Percentiles rank a stretch among this genome's conserved stretches.
phyloP scores from a whole-genome alignment of 148 eudicot genomes.

The Camellia japonica region DNA sequence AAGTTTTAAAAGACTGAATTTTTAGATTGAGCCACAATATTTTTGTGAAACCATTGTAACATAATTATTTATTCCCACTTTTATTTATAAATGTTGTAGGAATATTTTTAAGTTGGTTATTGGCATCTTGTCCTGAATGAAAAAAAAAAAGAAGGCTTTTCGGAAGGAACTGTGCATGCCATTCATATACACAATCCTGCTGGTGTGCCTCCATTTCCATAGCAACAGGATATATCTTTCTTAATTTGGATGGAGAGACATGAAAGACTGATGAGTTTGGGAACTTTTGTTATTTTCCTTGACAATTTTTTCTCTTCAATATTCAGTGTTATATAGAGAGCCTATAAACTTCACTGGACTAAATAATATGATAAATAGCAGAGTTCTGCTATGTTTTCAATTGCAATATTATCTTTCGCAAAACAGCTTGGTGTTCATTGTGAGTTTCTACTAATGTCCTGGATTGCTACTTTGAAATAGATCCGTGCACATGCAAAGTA shows the following conservation, averaged over 20 bases:
- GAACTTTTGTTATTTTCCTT: neutral
- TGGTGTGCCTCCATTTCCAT: neutral
- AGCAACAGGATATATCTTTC: neutral
- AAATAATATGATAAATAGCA: neutral
- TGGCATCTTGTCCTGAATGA: constrained; percentile 4
- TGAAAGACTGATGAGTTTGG: neutral
- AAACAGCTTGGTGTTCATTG: neutral
- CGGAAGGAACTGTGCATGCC: neutral
- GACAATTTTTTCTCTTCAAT: neutral
- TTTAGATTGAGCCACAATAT: neutral
- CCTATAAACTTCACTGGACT: constrained; percentile 2
- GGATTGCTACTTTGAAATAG: constrained; percentile 30
- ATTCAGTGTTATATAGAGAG: neutral
- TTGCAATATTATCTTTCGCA: neutral
- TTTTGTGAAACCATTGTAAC: neutral
- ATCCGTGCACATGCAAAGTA: constrained; percentile 94
- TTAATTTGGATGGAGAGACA: neutral
- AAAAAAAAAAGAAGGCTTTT: neutral
- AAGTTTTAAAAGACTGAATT: neutral
- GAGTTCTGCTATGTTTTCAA: neutral
- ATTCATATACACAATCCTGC: neutral
- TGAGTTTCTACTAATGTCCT: constrained; percentile 2
- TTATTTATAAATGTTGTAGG: neutral
- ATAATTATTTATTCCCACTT: neutral
- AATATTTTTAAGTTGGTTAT: neutral